These are phyloP conservation scores for Balakata baccata DNA, from an alignment of 345 rosid species.

Conservation along the genomic window DNA sequence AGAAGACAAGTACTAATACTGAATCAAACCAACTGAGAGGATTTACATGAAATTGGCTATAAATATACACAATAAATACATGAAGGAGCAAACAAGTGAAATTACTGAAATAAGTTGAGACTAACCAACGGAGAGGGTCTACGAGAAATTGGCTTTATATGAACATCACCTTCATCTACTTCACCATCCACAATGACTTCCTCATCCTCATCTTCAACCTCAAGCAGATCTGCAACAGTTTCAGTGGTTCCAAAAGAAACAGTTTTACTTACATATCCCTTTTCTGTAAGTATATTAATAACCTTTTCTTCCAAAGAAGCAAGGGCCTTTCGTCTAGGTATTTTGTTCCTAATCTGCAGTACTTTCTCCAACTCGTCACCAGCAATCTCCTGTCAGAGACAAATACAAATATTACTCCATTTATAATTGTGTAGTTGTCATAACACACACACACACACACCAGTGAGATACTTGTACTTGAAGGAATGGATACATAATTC, in stretches of 20 bases:
- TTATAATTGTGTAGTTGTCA: not conserved
- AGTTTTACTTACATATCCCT: slow-evolving; percentile 76
- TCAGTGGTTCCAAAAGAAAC: slow-evolving; percentile 49
- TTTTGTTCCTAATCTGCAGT: slow-evolving; percentile 74
- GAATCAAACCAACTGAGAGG: slow-evolving; percentile 58
- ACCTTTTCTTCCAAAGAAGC: slow-evolving; percentile 77
- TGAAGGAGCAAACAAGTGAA: slow-evolving; percentile 6
- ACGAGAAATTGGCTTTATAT: slow-evolving; percentile 75
- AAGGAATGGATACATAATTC: not conserved
- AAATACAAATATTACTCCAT: slow-evolving; percentile 10
- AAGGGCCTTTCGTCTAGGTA: slow-evolving; percentile 89
- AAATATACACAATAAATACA: not conserved
- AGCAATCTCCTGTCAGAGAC: slow-evolving; percentile 64
- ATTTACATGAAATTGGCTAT: slow-evolving; percentile 60
- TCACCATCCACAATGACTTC: slow-evolving; percentile 97
- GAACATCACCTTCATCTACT: slow-evolving; percentile 98
- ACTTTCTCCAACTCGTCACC: slow-evolving; percentile 70
- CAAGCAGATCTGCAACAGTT: slow-evolving; percentile 59
- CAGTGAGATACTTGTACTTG: not conserved
- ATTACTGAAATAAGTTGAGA: slow-evolving; percentile 12
- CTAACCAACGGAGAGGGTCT: slow-evolving; percentile 72
- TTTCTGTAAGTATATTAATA: slow-evolving; percentile 68
- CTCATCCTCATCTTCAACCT: slow-evolving; percentile 97
- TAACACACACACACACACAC: not conserved
- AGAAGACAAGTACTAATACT: slow-evolving; percentile 8